Evolutionary conservation across 192 early-diverging fungal genomes (phyloP), one percentile per base, ranked within the genome.

Genomic region (Gryganskiella cystojenkinii): DNA sequence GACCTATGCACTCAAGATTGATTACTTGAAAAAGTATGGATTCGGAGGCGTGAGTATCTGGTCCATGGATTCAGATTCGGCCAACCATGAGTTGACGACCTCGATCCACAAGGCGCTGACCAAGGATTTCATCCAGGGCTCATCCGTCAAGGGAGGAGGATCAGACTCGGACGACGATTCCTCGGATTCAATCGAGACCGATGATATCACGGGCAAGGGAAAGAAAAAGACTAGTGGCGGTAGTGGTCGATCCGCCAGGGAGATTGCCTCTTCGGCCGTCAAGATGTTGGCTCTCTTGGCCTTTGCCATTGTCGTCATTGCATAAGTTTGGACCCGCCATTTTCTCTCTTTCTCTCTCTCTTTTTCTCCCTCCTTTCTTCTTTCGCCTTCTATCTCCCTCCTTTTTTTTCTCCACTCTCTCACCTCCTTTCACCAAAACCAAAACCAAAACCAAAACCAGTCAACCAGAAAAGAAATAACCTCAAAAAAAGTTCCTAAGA

Each of bases 41-140:
- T 78, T 69, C 56, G 73, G 73, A 52, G 73, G 73, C 9, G 65
- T 78, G 15, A 78, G 73, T 37, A 78, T 78, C 31, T 78, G 73
- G 73, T 78, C 73, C 37, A 78, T 78, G 73, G 73, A 78, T 47
- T 78, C 73, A 24, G 73, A 78, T 19, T 51, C 61, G 7, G 42
- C 60, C 28, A 52, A 58, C 54, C 73, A 78, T 24, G 73, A 68
- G 40, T 30, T 78, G 46, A 78, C 73, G 3, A 50, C 10, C 10
- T 68, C 73, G 19, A 69, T 78, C 42, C 66, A 78, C 44, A 30
- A 44, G 31, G 37, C 47, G 1, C 33, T 74, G 56, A 13, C 51
- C 9, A 34, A 59, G 28, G 44, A 46, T 27, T 53, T 60, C 40
- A 49, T 64, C 7, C 70, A 73, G 7, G 56, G 56, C 1, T 13